A percentile compares a stretch with the other conserved stretches of the same genome.
phyloP scores from a whole-genome alignment of 176 grass and related monocot species.

The Oryza meyeriana region DNA sequence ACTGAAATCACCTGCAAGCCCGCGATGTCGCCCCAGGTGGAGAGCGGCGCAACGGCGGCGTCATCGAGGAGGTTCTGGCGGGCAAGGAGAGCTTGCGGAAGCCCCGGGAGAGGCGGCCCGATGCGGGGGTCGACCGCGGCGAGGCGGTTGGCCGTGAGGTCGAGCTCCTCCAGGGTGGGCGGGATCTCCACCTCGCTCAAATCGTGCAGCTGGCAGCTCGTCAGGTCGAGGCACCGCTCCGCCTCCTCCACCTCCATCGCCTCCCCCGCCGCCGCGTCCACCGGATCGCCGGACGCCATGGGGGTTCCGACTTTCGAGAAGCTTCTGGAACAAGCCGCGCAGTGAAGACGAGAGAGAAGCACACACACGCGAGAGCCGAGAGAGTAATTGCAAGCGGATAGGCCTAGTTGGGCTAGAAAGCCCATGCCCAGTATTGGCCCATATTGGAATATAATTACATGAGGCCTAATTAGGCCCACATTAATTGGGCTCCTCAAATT shows the following conservation, averaged over 20 bases:
- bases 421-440: too few relatives aligned
- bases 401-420: not conserved
- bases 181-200: conserved; percentile 80
- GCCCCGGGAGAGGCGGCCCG: conserved; percentile 49
- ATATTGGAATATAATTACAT: not conserved
- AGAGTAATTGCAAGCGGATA: not conserved
- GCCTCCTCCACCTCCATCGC: conserved; percentile 36
- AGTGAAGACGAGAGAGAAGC: not conserved
- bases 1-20: conserved; percentile 51
- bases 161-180: conserved; percentile 73
- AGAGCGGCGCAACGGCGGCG: conserved; percentile 64
- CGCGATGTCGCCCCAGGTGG: conserved; percentile 63
- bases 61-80: conserved; percentile 85
- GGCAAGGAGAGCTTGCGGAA: conserved; percentile 82
- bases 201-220: conserved; percentile 89
- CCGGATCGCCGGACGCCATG: conserved; percentile 29
- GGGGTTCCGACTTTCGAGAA: conserved; percentile 14
- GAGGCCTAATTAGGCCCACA: not conserved
- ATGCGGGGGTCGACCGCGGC: conserved; percentile 64
- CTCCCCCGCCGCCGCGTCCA: not conserved
- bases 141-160: conserved; percentile 90
- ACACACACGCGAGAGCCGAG: not conserved
- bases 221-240: conserved; percentile 60
- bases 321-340: conserved; percentile 14
- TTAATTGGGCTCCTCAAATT: not conserved